These are phyloP conservation scores for Trifolium pratense DNA, from an alignment of 306 rosid species.

Conservation along the genomic window DNA sequence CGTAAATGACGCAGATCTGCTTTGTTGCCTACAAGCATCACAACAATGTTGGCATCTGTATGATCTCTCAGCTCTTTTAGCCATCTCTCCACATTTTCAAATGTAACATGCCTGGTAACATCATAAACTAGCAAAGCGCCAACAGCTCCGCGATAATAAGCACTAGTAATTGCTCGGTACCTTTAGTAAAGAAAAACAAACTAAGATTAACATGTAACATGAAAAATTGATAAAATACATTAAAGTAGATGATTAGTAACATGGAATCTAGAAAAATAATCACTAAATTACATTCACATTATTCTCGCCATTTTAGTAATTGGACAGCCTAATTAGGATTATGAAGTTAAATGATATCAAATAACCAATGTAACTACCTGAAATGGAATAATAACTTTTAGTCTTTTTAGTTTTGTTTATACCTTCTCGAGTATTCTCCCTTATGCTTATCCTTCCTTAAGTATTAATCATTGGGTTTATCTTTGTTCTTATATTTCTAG, in stretches of 20 bases:
- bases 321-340: not conserved
- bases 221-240: slow-evolving; percentile 19
- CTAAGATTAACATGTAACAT: slow-evolving; percentile 22
- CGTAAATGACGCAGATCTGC: slow-evolving; percentile 54
- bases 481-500: slow-evolving; percentile 5
- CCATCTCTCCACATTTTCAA: slow-evolving; percentile 59
- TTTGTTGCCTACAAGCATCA: slow-evolving; percentile 59
- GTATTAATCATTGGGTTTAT: not conserved
- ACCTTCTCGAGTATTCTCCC: not conserved
- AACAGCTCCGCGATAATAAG: slow-evolving; percentile 58
- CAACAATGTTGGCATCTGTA: slow-evolving; percentile 56
- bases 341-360: not conserved
- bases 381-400: no score
- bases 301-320: not conserved
- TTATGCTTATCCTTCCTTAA: slow-evolving; percentile 3
- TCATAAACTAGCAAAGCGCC: slow-evolving; percentile 56
- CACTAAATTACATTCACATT: not conserved
- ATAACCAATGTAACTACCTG: not conserved
- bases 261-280: not conserved
- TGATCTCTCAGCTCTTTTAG: slow-evolving; percentile 59
- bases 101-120: slow-evolving; percentile 54
- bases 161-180: slow-evolving; percentile 62
- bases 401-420: not conserved
- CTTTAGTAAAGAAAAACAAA: slow-evolving; percentile 25
- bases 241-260: slow-evolving; percentile 6